phyloP scores from a whole-genome alignment of 768 basidiomycete genomes.

The Porphyrellus cyaneotinctus region DNA sequence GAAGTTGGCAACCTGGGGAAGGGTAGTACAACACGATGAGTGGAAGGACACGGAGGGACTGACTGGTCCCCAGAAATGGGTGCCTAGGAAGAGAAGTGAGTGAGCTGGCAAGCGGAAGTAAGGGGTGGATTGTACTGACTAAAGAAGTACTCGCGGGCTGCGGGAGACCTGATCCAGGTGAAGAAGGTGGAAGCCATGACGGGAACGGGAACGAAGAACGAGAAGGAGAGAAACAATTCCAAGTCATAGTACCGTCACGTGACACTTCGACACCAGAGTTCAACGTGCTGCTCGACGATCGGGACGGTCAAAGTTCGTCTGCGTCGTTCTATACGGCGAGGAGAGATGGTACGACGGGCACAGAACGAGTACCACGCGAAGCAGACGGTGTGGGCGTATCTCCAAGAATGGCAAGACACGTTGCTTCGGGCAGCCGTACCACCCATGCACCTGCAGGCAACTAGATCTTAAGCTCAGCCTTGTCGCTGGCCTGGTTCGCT shows the following conservation, averaged over 20 bases:
- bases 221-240: not conserved
- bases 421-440: slow-evolving; percentile 15
- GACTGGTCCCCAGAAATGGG: slow-evolving; percentile 98
- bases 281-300: not conserved
- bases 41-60: slow-evolving; percentile 32
- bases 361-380: not conserved
- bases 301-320: not conserved
- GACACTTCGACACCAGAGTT: not conserved
- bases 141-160: slow-evolving; percentile 91
- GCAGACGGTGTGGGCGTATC: not conserved
- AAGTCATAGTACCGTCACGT: slow-evolving; percentile 11
- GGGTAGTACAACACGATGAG: slow-evolving; percentile 6
- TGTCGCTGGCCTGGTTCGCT: slow-evolving; percentile 3
- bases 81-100: slow-evolving; percentile 52
- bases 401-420: slow-evolving; percentile 37
- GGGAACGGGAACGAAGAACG: not conserved
- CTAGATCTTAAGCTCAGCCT: not conserved
- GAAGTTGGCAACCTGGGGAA: slow-evolving; percentile 89
- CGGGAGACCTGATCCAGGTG: slow-evolving; percentile 87
- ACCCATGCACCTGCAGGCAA: slow-evolving; percentile 21
- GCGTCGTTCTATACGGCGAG: not conserved
- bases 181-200: slow-evolving; percentile 81
- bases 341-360: not conserved
- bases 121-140: slow-evolving; percentile 50
- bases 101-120: slow-evolving; percentile 3